Evolutionary conservation across 1,284 basidiomycete species (phyloP).

Genomic region (Cutaneotrichosporon mucoides): DNA sequence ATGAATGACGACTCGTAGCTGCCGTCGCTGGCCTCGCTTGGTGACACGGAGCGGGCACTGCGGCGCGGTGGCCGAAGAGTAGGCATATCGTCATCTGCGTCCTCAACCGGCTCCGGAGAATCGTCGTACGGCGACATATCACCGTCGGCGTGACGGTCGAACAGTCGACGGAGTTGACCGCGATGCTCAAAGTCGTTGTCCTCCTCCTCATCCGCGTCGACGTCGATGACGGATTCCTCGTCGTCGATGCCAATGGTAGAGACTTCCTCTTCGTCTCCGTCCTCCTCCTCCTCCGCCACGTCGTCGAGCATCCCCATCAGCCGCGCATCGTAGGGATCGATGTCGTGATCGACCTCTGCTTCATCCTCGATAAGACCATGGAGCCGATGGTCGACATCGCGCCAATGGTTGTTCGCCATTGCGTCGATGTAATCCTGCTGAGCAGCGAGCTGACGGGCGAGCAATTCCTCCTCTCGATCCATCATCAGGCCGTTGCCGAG

Average conservation of each 20-base stretch:
- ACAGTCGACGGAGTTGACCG: no score
- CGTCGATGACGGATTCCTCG: not conserved
- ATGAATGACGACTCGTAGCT: conserved; percentile 22
- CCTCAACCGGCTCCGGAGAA: no score
- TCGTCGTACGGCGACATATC: no score
- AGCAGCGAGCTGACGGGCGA: conserved; percentile 1
- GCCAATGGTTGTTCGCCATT: no score
- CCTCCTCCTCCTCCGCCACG: conserved; percentile 5
- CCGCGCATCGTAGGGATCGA: not conserved
- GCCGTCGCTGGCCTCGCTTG: conserved; percentile 3
- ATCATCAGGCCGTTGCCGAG: not conserved
- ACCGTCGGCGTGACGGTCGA: no score
- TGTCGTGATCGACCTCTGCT: not conserved
- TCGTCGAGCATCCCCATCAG: conserved; percentile 1
- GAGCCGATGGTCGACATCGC: not conserved
- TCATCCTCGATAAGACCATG: not conserved
- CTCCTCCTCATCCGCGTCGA: no score
- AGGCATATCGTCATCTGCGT: no score
- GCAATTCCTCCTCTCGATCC: not conserved
- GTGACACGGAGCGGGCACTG: not conserved
- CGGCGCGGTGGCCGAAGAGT: not conserved
- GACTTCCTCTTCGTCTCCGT: not conserved
- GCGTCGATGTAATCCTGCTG: not conserved
- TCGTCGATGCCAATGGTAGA: conserved; percentile 2
- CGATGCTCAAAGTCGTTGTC: no score